Evolutionary conservation across 2,329 filamentous ascomycete species (phyloP).

Genomic region (Fusarium buharicum): DNA sequence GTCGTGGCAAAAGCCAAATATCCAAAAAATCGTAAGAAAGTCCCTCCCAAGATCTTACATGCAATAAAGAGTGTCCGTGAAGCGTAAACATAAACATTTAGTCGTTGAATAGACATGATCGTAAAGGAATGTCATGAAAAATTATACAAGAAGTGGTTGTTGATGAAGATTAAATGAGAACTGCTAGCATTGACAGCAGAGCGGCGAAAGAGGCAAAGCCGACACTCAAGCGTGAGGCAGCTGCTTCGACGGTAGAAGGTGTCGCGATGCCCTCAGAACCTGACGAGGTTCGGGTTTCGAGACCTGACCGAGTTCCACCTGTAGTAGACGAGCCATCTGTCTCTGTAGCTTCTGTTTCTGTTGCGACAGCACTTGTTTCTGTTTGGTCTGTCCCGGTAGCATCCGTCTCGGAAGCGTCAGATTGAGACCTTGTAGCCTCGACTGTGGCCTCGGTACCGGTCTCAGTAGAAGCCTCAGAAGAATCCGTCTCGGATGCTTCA

Average conservation of each 20-base stretch:
- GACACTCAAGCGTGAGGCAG: constrained; percentile 33
- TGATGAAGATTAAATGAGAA: constrained; percentile 38
- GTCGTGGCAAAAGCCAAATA: constrained; percentile 32
- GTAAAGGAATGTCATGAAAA: constrained; percentile 44
- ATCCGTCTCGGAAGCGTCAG: not conserved
- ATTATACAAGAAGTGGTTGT: constrained; percentile 8
- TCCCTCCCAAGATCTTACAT: constrained; percentile 10
- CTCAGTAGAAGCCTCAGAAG: constrained; percentile 1
- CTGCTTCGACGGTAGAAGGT: constrained; percentile 34
- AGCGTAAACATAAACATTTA: constrained; percentile 30
- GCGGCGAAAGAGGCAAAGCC: constrained; percentile 34
- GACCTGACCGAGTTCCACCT: constrained; percentile 20
- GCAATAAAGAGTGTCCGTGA: constrained; percentile 37
- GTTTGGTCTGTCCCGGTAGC: not conserved
- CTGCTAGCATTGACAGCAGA: constrained; percentile 35
- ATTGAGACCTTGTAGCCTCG: not conserved
- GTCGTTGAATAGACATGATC: constrained; percentile 36
- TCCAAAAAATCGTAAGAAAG: constrained; percentile 15
- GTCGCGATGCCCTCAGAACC: constrained; percentile 16
- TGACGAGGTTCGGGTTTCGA: constrained; percentile 38
- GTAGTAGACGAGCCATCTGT: constrained; percentile 10
- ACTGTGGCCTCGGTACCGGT: not conserved
- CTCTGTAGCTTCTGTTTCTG: constrained; percentile 9
- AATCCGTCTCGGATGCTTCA: constrained; percentile 8
- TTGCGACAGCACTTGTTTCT: not conserved